phyloP scores from a whole-genome alignment of 441 rosid genomes.

The Manihot esculenta region DNA sequence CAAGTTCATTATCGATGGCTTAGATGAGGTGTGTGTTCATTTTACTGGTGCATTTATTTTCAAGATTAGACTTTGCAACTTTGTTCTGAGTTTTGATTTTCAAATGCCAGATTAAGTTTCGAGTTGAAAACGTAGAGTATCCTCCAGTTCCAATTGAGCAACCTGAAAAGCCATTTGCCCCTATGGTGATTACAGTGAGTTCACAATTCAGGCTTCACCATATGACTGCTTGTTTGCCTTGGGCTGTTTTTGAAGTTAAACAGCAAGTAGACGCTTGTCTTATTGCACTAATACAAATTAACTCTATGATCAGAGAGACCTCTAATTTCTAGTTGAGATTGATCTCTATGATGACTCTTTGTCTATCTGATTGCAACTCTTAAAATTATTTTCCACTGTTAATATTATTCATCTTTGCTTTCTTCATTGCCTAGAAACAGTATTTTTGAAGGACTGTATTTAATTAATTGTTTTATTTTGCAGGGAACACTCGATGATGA shows the following conservation, averaged over 20 bases:
- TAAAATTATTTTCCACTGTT: background rate
- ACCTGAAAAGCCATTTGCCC: conserved; percentile 77
- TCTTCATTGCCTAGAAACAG: background rate
- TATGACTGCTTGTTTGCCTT: conserved; percentile 1
- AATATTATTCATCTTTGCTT: background rate
- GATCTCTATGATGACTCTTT: too few relatives aligned
- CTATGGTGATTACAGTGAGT: conserved; percentile 83
- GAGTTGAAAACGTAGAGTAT: conserved; percentile 54
- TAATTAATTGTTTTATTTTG: conserved; percentile 6
- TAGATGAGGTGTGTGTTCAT: conserved; percentile 45
- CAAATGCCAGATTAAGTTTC: conserved; percentile 65
- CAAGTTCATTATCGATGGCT: conserved; percentile 52
- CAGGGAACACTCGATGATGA: conserved; percentile 70
- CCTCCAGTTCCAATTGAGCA: conserved; percentile 71
- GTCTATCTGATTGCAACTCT: too few relatives aligned
- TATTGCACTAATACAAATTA: background rate
- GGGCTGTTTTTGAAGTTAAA: background rate
- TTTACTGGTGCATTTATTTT: background rate
- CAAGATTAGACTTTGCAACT: background rate
- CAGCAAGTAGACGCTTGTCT: background rate
- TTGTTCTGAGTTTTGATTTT: conserved; percentile 16
- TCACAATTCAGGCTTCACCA: conserved; percentile 15
- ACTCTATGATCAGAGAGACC: too few relatives aligned
- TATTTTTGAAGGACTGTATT: background rate
- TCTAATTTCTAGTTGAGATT: too few relatives aligned